Conservation (phyloP, 2,329 filamentous ascomycete species). For the Elsinoe batatas region DNA sequence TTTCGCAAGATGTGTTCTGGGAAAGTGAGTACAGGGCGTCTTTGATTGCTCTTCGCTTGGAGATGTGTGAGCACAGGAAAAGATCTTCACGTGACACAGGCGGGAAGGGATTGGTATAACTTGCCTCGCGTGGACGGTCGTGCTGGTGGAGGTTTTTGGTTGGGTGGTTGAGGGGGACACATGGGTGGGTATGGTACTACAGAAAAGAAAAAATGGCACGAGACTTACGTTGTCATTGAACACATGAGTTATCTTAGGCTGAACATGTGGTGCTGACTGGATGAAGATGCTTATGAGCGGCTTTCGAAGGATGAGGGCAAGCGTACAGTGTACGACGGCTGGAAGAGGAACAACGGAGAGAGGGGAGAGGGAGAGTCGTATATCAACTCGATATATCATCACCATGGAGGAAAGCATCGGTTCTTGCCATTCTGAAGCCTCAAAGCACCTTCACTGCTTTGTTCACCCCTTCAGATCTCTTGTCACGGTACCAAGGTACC, state of each 20-base stretch:
- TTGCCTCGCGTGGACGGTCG: not conserved
- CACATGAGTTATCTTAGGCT: not conserved
- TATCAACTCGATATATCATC: slow-evolving; percentile 1
- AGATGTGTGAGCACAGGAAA: too few relatives aligned
- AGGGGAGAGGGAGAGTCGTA: not conserved
- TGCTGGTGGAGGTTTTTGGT: not conserved
- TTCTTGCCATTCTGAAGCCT: not conserved
- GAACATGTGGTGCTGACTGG: not conserved
- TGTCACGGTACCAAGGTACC: not conserved
- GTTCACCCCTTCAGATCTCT: not conserved
- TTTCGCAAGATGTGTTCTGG: not conserved
- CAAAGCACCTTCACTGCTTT: not conserved
- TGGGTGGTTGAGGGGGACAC: not conserved
- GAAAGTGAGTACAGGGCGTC: too few relatives aligned
- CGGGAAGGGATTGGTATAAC: slow-evolving; percentile 2
- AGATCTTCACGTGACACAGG: not conserved
- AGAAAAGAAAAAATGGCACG: not conserved
- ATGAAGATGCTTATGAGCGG: not conserved
- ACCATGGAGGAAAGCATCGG: not conserved
- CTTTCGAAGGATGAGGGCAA: not conserved
- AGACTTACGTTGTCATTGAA: not conserved
- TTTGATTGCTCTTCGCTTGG: too few relatives aligned
- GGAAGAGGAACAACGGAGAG: not conserved
- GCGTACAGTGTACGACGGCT: slow-evolving; percentile 1
- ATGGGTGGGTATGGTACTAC: not conserved